phyloP scores from a whole-genome alignment of 2,329 filamentous ascomycete genomes.

The Beauveria asiatica region DNA sequence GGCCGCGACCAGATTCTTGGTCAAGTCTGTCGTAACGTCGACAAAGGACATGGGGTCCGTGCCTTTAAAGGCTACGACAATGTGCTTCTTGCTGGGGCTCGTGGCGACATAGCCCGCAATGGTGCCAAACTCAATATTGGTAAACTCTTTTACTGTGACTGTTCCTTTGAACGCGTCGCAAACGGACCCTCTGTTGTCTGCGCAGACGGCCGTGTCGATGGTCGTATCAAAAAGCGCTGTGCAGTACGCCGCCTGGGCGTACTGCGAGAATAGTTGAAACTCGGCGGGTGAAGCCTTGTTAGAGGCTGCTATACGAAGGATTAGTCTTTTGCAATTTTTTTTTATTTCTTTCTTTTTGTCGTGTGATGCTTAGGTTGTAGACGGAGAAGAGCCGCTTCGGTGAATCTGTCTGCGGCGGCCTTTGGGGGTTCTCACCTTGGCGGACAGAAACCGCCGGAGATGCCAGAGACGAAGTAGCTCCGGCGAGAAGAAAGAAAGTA shows the following conservation, averaged over 20 bases:
- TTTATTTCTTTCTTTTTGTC: not conserved
- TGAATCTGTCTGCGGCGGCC: no score
- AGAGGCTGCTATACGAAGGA: not conserved
- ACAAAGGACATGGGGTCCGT: not conserved
- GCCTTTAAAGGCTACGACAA: not conserved
- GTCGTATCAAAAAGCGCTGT: not conserved
- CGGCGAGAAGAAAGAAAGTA: not conserved
- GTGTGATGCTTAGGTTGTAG: not conserved
- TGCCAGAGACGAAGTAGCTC: not conserved
- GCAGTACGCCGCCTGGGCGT: not conserved
- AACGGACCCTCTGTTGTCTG: not conserved
- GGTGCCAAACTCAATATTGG: not conserved
- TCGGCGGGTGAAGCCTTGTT: not conserved
- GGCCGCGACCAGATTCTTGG: not conserved
- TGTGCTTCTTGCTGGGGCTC: not conserved
- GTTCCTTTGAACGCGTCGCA: not conserved
- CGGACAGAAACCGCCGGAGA: not conserved
- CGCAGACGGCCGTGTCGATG: not conserved
- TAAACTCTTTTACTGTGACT: not conserved
- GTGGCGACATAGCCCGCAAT: not conserved
- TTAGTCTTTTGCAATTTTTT: not conserved
- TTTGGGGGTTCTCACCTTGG: not conserved
- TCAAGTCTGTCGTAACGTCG: not conserved
- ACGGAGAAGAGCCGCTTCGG: no score
- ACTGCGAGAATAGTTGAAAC: not conserved